Percentiles rank a stretch among this genome's conserved stretches.
Conservation (phyloP, 2,329 filamentous ascomycete species). For the Phialophora verrucosa region DNA sequence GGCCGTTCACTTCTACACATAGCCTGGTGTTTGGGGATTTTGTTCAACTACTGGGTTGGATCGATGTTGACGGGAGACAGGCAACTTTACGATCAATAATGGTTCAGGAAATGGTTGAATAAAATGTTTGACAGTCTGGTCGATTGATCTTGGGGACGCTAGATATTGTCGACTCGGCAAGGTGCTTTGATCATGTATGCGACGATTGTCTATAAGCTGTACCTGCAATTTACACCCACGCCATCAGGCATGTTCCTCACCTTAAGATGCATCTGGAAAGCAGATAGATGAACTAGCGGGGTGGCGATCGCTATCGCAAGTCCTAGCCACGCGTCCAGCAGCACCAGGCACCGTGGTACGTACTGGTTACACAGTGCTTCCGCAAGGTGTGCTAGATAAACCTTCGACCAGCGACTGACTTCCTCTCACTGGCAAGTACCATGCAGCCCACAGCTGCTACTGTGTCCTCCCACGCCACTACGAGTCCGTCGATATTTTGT, state of each 20-base stretch:
- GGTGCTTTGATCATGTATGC: not conserved
- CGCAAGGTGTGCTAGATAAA: not conserved
- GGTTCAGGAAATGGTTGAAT: slow-evolving; percentile 1
- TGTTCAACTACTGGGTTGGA: slow-evolving; percentile 4
- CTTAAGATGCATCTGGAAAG: not conserved
- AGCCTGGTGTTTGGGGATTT: slow-evolving; percentile 22
- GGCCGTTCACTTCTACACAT: slow-evolving; percentile 25
- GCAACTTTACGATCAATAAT: slow-evolving; percentile 18
- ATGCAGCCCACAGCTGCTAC: slow-evolving; percentile 1
- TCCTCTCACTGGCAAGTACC: not conserved
- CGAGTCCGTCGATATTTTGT: not conserved
- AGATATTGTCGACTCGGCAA: slow-evolving; percentile 3
- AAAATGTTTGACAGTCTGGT: slow-evolving; percentile 1
- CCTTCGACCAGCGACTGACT: not conserved
- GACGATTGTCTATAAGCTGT: not conserved
- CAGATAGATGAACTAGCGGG: not conserved
- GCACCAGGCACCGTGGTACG: not conserved
- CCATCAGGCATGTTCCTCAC: not conserved
- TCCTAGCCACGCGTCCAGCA: not conserved
- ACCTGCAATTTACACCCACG: not conserved
- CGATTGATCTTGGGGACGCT: not conserved
- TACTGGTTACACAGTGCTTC: not conserved
- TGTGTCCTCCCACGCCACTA: not conserved
- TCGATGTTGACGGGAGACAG: not conserved
- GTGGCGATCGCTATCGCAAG: not conserved